A percentile compares a stretch with the other conserved stretches of the same genome.
These are phyloP conservation scores for Leptographium lundbergii DNA, from an alignment of 2,329 filamentous ascomycete genomes.

Conservation along the genomic window DNA sequence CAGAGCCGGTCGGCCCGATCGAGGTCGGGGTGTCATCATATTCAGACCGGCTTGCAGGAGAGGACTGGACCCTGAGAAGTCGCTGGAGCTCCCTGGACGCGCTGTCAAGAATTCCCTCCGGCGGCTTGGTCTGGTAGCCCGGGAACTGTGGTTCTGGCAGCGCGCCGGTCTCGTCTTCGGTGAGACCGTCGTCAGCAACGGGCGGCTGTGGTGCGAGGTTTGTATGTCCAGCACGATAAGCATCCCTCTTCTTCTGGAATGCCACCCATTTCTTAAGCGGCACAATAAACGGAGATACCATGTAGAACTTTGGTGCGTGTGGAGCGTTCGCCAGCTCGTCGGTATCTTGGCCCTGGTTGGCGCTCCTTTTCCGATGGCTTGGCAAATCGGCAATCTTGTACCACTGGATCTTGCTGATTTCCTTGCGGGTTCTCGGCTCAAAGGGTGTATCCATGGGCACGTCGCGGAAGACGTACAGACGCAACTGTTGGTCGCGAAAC, in stretches of 20 bases:
- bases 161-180: slow-evolving; percentile 47
- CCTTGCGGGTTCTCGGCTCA: slow-evolving; percentile 82
- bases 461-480: slow-evolving; percentile 81
- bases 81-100: slow-evolving; percentile 40
- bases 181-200: slow-evolving; percentile 41
- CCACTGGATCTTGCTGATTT: slow-evolving; percentile 96
- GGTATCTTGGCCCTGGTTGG: slow-evolving; percentile 34
- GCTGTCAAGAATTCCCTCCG: slow-evolving; percentile 34
- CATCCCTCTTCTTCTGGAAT: slow-evolving; percentile 67
- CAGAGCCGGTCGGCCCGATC: not conserved
- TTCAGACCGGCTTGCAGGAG: not conserved
- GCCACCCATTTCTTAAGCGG: slow-evolving; percentile 82
- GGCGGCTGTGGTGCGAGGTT: slow-evolving; percentile 26
- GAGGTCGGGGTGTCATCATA: not conserved
- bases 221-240: slow-evolving; percentile 27
- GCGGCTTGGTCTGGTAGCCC: slow-evolving; percentile 20
- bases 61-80: slow-evolving; percentile 42
- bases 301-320: slow-evolving; percentile 86
- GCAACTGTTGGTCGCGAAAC: slow-evolving; percentile 86
- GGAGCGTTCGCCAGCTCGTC: slow-evolving; percentile 38
- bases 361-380: slow-evolving; percentile 57
- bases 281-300: slow-evolving; percentile 87
- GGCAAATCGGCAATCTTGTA: slow-evolving; percentile 83
- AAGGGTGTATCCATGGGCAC: slow-evolving; percentile 81
- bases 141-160: slow-evolving; percentile 23